Evolutionary conservation across 495 filamentous ascomycete genomes (phyloP), one percentile per base, ranked within the genome.

Genomic region (Aspergillus conjunctus): DNA sequence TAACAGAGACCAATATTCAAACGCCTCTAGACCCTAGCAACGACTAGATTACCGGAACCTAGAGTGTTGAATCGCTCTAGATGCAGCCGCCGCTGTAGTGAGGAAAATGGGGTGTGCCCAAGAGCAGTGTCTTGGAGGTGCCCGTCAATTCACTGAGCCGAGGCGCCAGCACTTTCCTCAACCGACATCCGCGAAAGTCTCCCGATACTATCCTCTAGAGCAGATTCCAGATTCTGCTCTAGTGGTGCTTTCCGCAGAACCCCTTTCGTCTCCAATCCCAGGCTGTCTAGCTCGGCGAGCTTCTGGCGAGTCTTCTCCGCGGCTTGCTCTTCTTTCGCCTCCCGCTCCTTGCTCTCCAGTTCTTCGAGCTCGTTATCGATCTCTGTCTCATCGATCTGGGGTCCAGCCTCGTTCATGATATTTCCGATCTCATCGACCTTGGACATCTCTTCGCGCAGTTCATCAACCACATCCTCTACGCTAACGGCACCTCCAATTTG

Each of bases 351-450:
- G 39, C 70, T 79, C 74, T 95, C 85, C 76, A 98, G 68, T 10
- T 81, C 86, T 65, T 90, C 87, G 30, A 97, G 80, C 78, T 97
- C 94, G 44, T 92, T 91, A 58, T 97, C 93, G 54, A 97, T 85
- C 71, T 94, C 93, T 17, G 67, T 77, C 70, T 97, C 94, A 68
- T 96, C 92, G 54, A 92, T 80, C 15, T 79, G 79, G 11, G 74
- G 80, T 22, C 66, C 76, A 14, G 71, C 75, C 66, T 92, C 89
- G 22, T 85, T 85, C 59, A 96, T 85, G 46, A 91, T 86, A 61
- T 78, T 82, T 51, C 87, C 86, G 22, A 98, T 83, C 74, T 96
- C 95, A 66, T 96, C 91, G 34, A 89, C 88, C 66, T 84, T 86
- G 43, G 74, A 80, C 85, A 93, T 95, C 77, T 96, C 87, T 60